Evolutionary conservation across 306 rosid genomes (phyloP).

Genomic region (Rosa rugosa): DNA sequence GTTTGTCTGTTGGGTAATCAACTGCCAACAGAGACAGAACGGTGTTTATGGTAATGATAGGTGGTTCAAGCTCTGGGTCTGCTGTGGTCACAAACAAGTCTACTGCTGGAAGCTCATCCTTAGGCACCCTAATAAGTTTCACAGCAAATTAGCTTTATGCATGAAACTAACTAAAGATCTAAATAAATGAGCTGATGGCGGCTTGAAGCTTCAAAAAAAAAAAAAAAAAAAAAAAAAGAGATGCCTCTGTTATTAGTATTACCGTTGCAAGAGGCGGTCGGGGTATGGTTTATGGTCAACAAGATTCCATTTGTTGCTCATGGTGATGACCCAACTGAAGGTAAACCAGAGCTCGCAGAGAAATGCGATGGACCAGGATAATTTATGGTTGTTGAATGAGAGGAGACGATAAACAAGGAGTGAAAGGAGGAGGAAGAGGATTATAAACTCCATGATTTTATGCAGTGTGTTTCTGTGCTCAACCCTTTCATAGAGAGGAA

Average conservation of each 20-base stretch:
- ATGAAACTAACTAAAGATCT: neutral
- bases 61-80: constrained; percentile 52
- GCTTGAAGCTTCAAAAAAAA: neutral
- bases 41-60: constrained; percentile 59
- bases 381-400: constrained; percentile 9
- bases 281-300: constrained; percentile 22
- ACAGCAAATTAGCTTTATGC: neutral
- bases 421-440: constrained; percentile 32
- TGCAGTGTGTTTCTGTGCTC: constrained; percentile 10
- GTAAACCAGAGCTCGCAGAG: constrained; percentile 36
- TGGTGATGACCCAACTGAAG: constrained; percentile 13
- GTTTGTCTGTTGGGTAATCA: constrained; percentile 61
- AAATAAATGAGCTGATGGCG: neutral
- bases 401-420: constrained; percentile 23
- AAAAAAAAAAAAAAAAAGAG: neutral
- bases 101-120: constrained; percentile 56
- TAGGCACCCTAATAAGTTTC: constrained; percentile 13
- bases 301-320: constrained; percentile 30
- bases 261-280: constrained; percentile 28
- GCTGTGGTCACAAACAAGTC: constrained; percentile 74
- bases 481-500: constrained; percentile 22
- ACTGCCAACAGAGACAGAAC: constrained; percentile 66
- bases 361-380: constrained; percentile 22
- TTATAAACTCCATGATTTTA: constrained; percentile 10
- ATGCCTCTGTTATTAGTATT: neutral